A percentile compares a stretch with the other conserved stretches of the same genome.
These are phyloP conservation scores for Aspergillus aculeatinus DNA, from an alignment of 2,329 filamentous ascomycete species.

Conservation along the genomic window DNA sequence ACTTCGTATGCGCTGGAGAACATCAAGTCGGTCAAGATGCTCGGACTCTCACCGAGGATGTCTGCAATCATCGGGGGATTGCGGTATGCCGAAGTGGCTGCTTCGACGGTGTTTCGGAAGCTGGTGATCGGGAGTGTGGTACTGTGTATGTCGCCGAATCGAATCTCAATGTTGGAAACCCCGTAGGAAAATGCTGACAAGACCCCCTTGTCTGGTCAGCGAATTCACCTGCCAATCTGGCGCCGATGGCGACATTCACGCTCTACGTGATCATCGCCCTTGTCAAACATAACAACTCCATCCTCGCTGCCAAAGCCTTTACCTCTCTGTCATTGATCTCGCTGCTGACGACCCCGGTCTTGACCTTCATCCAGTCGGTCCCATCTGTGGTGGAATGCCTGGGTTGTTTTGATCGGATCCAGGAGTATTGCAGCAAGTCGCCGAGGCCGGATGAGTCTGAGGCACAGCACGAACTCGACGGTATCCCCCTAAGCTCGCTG, in stretches of 20 bases:
- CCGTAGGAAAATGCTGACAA: too few relatives aligned
- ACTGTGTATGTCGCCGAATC: slow-evolving; percentile 12
- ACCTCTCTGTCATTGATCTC: slow-evolving; percentile 29
- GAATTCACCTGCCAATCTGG: slow-evolving; percentile 21
- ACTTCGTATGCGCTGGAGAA: slow-evolving; percentile 42
- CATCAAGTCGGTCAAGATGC: slow-evolving; percentile 48
- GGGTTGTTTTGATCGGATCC: slow-evolving; percentile 44
- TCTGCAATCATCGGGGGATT: slow-evolving; percentile 23
- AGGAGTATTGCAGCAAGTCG: slow-evolving; percentile 29
- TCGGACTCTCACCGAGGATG: slow-evolving; percentile 39
- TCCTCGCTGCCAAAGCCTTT: slow-evolving; percentile 25
- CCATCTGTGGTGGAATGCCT: slow-evolving; percentile 38
- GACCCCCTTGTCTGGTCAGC: background rate
- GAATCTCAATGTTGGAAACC: background rate
- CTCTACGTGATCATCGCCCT: slow-evolving; percentile 23
- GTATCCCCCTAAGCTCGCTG: slow-evolving; percentile 19
- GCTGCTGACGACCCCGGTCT: slow-evolving; percentile 25
- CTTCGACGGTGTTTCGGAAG: slow-evolving; percentile 17
- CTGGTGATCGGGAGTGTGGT: slow-evolving; percentile 12
- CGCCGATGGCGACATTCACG: slow-evolving; percentile 33
- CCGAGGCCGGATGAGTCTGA: background rate
- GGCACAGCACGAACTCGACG: background rate
- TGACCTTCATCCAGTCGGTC: slow-evolving; percentile 27
- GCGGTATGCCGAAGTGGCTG: slow-evolving; percentile 17
- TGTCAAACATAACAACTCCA: slow-evolving; percentile 12